These are phyloP conservation scores for Serendipita vermifera DNA, from an alignment of 768 basidiomycete species.

Conservation along the genomic window DNA sequence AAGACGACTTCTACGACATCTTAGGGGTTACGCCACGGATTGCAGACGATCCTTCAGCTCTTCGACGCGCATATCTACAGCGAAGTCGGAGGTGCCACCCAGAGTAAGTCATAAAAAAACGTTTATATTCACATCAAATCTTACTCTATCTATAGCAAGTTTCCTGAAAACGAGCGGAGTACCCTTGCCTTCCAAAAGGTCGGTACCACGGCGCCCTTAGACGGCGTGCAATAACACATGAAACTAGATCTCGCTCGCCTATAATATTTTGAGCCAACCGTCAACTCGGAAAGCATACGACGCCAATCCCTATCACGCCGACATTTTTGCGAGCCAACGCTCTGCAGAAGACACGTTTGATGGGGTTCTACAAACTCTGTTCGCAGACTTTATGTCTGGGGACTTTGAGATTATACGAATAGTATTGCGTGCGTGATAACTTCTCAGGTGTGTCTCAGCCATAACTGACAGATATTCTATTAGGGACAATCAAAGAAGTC, in stretches of 20 bases:
- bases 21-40: slow-evolving; percentile 47
- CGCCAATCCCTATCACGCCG: slow-evolving; percentile 32
- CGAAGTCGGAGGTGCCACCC: slow-evolving; percentile 72
- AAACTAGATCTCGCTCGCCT: slow-evolving; percentile 70
- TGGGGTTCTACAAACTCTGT: slow-evolving; percentile 56
- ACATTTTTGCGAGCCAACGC: slow-evolving; percentile 43
- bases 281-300: slow-evolving; percentile 59
- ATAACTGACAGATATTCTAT: background rate
- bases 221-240: too few species aligned
- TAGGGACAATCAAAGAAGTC: slow-evolving; percentile 66
- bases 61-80: slow-evolving; percentile 63
- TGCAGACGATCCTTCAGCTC: slow-evolving; percentile 42
- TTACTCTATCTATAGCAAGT: slow-evolving; percentile 46
- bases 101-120: slow-evolving; percentile 43
- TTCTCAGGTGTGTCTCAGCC: background rate
- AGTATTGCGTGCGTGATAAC: slow-evolving; percentile 44
- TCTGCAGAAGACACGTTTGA: slow-evolving; percentile 68
- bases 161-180: slow-evolving; percentile 59
- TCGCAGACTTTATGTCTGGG: slow-evolving; percentile 74
- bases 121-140: background rate
- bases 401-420: slow-evolving; percentile 76
- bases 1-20: slow-evolving; percentile 58
- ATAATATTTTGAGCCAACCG: slow-evolving; percentile 65
- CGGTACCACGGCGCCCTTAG: too few species aligned
- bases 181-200: slow-evolving; percentile 81